Conservation (phyloP, 202 grass and related monocot species). For the Musa balbisiana region DNA sequence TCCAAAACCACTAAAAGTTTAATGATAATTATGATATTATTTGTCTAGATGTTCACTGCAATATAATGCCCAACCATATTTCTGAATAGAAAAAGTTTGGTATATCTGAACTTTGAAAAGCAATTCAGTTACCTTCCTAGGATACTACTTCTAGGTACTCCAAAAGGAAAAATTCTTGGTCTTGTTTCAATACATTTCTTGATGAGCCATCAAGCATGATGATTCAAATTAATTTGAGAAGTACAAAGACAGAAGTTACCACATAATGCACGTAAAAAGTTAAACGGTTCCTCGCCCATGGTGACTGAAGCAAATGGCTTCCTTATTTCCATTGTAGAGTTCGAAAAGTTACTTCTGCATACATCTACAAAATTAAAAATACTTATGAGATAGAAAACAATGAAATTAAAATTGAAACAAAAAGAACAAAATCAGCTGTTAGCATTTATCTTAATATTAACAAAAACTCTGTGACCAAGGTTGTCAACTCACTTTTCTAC, state of each 20-base stretch:
- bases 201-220: not conserved
- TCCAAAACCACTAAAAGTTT: not conserved
- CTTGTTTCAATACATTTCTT: not conserved
- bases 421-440: not conserved
- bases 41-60: not conserved
- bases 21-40: not conserved
- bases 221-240: not conserved
- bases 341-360: not conserved
- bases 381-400: not conserved
- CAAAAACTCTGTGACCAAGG: too few relatives aligned
- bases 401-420: not conserved
- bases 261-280: constrained; percentile 39
- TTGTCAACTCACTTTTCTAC: too few relatives aligned
- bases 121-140: not conserved
- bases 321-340: not conserved
- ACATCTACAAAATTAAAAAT: constrained; percentile 6
- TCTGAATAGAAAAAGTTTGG: too few relatives aligned
- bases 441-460: too few relatives aligned
- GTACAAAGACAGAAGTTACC: constrained; percentile 22
- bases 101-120: too few relatives aligned
- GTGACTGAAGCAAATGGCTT: constrained; percentile 17
- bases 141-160: not conserved
- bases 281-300: constrained; percentile 36
- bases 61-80: too few relatives aligned
- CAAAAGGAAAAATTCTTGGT: not conserved